Conservation (phyloP, 23 red algal species). For the Pyropia haitanensis region DNA sequence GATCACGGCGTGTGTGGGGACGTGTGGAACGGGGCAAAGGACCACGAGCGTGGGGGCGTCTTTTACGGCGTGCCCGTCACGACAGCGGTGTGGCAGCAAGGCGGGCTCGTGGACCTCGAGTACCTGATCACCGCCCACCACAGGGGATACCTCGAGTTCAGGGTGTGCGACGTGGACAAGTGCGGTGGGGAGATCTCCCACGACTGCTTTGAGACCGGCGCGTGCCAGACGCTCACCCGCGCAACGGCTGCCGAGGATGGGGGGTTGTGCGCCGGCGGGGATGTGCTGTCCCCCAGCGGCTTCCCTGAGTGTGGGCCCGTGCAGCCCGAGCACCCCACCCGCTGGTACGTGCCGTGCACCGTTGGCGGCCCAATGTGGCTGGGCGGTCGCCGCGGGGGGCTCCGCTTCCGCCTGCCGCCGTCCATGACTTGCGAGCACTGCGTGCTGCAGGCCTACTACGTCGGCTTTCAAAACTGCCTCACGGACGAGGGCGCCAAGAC, state of each 20-base stretch:
- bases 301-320: constrained; percentile 18
- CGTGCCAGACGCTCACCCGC: constrained; percentile 18
- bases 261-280: no score
- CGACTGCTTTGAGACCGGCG: constrained; percentile 28
- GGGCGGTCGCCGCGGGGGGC: neutral
- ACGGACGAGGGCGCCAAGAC: no score
- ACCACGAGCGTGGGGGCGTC: no score
- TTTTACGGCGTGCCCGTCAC: no score
- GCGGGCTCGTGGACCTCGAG: constrained; percentile 4
- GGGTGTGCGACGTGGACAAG: constrained; percentile 30
- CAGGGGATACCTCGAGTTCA: constrained; percentile 35
- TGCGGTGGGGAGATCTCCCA: constrained; percentile 48
- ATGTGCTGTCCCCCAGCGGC: no score
- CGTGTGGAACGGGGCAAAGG: no score
- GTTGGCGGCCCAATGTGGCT: neutral
- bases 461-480: no score
- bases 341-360: constrained; percentile 27
- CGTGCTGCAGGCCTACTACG: constrained; percentile 58
- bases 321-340: constrained; percentile 11
- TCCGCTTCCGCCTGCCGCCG: constrained; percentile 13
- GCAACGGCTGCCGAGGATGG: constrained; percentile 10
- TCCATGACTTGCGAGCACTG: constrained; percentile 39
- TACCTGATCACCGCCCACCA: constrained; percentile 38
- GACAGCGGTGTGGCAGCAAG: no score
- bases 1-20: no score